Base-by-base conservation (phyloP, 2,329 filamentous ascomycete species). In the Orbilia blumenaviensis region DNA sequence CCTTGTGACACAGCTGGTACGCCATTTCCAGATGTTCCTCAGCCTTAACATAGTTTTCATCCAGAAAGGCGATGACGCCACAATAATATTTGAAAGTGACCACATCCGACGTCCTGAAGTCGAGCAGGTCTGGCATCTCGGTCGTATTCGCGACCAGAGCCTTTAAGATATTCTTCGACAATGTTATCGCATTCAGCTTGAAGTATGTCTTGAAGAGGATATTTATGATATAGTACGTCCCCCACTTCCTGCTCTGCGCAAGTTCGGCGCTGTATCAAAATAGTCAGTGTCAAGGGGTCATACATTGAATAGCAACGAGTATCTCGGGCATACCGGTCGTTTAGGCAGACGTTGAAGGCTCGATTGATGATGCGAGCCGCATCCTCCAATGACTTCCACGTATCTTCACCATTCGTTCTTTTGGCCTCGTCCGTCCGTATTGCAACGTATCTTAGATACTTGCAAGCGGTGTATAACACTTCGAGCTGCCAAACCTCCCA, bases 201-300 rank as follows among this genome's bases (percentile, higher is more conserved):
- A 99, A 99, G 83, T 98, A 97, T 0, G 94, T 98, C 84, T 98
- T 98, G 88, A 99, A 99, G 12, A 97, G 86, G 6, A 99, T 87
- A 81, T 97, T 98, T 81, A 94, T 93, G 78, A 94, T 90, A 82
- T 93, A 94, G 85, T 99, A 99, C 54, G 97, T 92, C 5, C 93
- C 96, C 95, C 95, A 99, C 88, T 98, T 99, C 66, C 95, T 89
- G 7, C 94, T 97, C 80, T 96, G 91, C 81, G 93, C 89, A 48
- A 97, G 85, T 12, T 91, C 89, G 76, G 92, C 91, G 83, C 92
- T 94, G 80, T 64, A 66, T 7, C n/a, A 18, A 34, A 21, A 32
- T 14, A 9, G 14, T 58, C 12, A 21, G 36, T 63, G 81, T 80
- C 56, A 3, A 58, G 12, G 61, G 32, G 23, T 7, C 4, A 5